A percentile compares a stretch with the other conserved stretches of the same genome.
These are phyloP conservation scores for Kurtzmaniella quercitrusa DNA, from an alignment of 1,139 yeast genomes.

Conservation along the genomic window DNA sequence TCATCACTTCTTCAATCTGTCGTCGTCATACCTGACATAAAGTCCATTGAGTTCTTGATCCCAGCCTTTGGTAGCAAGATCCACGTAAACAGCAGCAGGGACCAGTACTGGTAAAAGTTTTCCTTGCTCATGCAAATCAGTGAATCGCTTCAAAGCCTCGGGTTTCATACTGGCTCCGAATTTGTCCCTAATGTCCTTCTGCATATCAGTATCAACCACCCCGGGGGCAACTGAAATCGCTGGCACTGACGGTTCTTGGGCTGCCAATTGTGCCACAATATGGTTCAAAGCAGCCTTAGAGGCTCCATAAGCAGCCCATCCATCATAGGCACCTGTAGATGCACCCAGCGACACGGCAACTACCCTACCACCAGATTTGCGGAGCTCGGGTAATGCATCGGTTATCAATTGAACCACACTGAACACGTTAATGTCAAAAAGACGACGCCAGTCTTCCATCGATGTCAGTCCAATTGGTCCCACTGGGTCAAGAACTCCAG, in stretches of 20 bases:
- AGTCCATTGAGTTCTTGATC: conserved; percentile 53
- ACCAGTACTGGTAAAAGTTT: conserved; percentile 60
- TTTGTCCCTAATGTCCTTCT: conserved; percentile 61
- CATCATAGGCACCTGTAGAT: conserved; percentile 51
- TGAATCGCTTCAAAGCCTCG: conserved; percentile 54
- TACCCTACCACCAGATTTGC: conserved; percentile 54
- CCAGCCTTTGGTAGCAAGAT: conserved; percentile 60
- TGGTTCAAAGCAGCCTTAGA: conserved; percentile 89
- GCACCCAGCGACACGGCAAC: conserved; percentile 89
- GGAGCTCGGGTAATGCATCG: conserved; percentile 55
- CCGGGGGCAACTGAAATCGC: conserved; percentile 86
- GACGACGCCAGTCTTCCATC: conserved; percentile 54
- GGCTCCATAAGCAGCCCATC: conserved; percentile 90
- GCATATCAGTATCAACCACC: conserved; percentile 89
- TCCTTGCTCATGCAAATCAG: conserved; percentile 51
- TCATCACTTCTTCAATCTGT: conserved; percentile 13
- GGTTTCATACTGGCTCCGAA: conserved; percentile 55
- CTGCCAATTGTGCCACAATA: conserved; percentile 59
- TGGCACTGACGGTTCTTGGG: conserved; percentile 55
- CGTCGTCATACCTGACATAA: conserved; percentile 60
- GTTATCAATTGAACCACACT: conserved; percentile 64
- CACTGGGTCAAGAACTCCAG: conserved; percentile 86
- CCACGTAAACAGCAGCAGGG: conserved; percentile 68
- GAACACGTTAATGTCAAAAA: conserved; percentile 77
- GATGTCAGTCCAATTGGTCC: conserved; percentile 48